Conservation (phyloP, 768 basidiomycete genomes). For the Lactarius vividus region DNA sequence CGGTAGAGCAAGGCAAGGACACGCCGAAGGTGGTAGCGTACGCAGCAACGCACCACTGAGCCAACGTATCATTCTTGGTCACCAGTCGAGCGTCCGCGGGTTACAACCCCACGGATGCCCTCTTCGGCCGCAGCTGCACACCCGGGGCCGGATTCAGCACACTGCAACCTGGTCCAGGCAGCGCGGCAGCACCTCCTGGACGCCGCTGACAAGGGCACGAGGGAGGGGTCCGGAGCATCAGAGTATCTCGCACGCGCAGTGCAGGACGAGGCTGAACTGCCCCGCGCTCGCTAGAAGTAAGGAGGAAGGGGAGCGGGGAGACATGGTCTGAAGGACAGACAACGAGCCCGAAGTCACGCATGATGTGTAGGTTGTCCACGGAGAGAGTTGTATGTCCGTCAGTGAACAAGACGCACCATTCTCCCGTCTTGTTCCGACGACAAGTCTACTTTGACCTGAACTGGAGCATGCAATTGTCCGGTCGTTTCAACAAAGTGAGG, state of each 20-base stretch:
- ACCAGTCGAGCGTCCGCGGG: slow-evolving; percentile 71
- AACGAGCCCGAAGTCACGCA: slow-evolving; percentile 49
- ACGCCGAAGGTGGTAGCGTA: slow-evolving; percentile 78
- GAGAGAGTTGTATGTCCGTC: slow-evolving; percentile 52
- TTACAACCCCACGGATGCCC: slow-evolving; percentile 64
- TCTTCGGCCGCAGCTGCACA: slow-evolving; percentile 50
- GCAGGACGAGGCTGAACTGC: slow-evolving; percentile 47
- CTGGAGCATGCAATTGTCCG: slow-evolving; percentile 3
- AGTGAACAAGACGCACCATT: slow-evolving; percentile 50
- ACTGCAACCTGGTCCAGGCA: slow-evolving; percentile 64
- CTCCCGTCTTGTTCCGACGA: slow-evolving; percentile 60
- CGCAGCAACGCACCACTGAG: slow-evolving; percentile 78
- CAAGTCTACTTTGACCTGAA: slow-evolving; percentile 40
- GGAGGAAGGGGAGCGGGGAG: not conserved
- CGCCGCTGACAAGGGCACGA: slow-evolving; percentile 58
- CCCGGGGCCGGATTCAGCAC: slow-evolving; percentile 46
- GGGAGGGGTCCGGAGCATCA: slow-evolving; percentile 56
- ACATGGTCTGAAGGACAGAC: slow-evolving; percentile 37
- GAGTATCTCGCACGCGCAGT: slow-evolving; percentile 60
- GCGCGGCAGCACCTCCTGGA: slow-evolving; percentile 56
- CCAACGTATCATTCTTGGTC: slow-evolving; percentile 64
- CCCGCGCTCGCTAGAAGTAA: too few species aligned
- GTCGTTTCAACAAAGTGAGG: slow-evolving; percentile 44
- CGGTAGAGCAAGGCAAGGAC: slow-evolving; percentile 1
- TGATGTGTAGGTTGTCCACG: slow-evolving; percentile 67